A percentile compares a stretch with the other conserved stretches of the same genome.
phyloP scores from a whole-genome alignment of 768 basidiomycete genomes.

The Hirschioporus abietinus region DNA sequence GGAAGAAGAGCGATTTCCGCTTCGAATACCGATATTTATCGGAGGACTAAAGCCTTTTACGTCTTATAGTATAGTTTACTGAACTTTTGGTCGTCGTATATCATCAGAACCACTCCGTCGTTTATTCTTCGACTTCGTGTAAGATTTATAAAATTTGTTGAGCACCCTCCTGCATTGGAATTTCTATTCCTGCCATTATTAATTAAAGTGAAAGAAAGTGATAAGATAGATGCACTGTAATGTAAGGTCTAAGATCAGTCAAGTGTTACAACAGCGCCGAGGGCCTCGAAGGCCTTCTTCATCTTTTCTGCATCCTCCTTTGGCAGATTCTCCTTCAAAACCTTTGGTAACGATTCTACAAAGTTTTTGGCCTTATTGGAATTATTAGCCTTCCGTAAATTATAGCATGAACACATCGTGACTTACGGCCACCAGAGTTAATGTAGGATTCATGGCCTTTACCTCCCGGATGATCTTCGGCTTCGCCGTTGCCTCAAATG shows the following conservation, averaged over 20 bases:
- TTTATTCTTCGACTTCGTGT: constrained; percentile 4
- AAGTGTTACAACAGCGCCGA: constrained; percentile 84
- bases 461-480: constrained; percentile 98
- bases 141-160: constrained; percentile 21
- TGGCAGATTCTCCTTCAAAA: constrained; percentile 88
- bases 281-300: constrained; percentile 80
- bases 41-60: constrained; percentile 55
- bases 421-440: constrained; percentile 95
- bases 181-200: constrained; percentile 11
- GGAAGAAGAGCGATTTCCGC: constrained; percentile 97
- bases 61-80: constrained; percentile 5
- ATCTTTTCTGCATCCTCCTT: constrained; percentile 99
- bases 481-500: constrained; percentile 87
- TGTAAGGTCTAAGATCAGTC: constrained; percentile 43
- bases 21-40: constrained; percentile 95
- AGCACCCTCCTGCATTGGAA: background rate
- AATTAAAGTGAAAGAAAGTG: constrained; percentile 9
- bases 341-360: constrained; percentile 90
- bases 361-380: constrained; percentile 90
- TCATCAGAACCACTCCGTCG: background rate
- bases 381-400: constrained; percentile 2
- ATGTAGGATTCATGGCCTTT: constrained; percentile 90
- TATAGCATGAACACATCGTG: background rate
- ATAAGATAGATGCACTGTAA: constrained; percentile 7
- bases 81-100: background rate